Evolutionary conservation across 2,329 filamentous ascomycete species (phyloP), one percentile per base, ranked within the genome.

Genomic region (Fusarium nodosum): DNA sequence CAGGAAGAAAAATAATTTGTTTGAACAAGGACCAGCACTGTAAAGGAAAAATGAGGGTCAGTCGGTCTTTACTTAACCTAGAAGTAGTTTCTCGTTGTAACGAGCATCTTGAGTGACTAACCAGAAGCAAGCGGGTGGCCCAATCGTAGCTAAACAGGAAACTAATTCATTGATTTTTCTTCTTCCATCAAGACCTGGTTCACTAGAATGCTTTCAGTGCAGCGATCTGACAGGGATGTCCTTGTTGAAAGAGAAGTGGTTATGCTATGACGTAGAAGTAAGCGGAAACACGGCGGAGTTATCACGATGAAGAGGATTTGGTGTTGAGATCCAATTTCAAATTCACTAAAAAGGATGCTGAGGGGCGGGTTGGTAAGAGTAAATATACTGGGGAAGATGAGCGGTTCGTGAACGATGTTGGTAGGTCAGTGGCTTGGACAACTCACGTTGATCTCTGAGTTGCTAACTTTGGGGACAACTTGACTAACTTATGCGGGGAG

Each of bases 221-320:
- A 33, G 30, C 30, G 51, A 45, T 46, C 26, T 46, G 18, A 60
- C 61, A 65, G 47, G 62, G 62, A 55, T 65, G 55, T 55, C 61
- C 54, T 60, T 41, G 62, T 41, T 60, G 61, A n/a, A 31, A 20
- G 34, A 24, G 20, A 44, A 48, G 31, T 39, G 38, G 41, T 26
- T 44, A 44, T 33, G 20, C 36, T 60, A 66, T 65, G 62, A 65
- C 62, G 62, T 66, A 66, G 18, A 65, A 66, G 45, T 31, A 64
- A 33, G 26, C 60, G 60, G 61, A 15, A 63, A 64, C 52, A 36
- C 60, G 28, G 36, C 45, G 45, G 52, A 48, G 36, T 18, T 60
- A 47, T 53, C 53, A 65, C 60, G 42, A 48, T 26, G 10, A 16
- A 18, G 22, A 41, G 18, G 34, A 9, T 22, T 51, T 51, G 34